These are phyloP conservation scores for Ustanciosporium gigantosporum DNA, from an alignment of 1,284 basidiomycete species.

Conservation along the genomic window DNA sequence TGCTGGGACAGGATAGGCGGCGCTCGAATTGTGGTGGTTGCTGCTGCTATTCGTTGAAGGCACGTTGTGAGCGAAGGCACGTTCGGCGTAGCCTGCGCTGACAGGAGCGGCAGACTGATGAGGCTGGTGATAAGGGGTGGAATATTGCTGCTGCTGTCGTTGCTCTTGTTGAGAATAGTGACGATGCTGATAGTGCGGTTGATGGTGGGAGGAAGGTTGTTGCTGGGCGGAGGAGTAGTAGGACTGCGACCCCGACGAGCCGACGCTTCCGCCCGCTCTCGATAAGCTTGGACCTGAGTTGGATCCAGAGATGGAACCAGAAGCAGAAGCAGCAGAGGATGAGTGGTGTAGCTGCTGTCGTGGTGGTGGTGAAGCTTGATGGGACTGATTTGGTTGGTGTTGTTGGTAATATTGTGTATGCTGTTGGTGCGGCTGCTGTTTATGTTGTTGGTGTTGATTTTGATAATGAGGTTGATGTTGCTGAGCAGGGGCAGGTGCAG, in stretches of 20 bases:
- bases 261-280: constrained; percentile 22
- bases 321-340: not conserved
- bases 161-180: constrained; percentile 12
- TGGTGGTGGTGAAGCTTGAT: not conserved
- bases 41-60: not conserved
- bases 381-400: not conserved
- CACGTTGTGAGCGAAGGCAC: not conserved
- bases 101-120: not conserved
- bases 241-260: constrained; percentile 30
- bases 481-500: not conserved
- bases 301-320: constrained; percentile 7
- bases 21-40: not conserved
- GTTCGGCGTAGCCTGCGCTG: constrained; percentile 10
- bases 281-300: constrained; percentile 10
- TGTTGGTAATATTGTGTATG: not conserved
- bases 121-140: not conserved
- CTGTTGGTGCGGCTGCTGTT: not conserved
- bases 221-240: constrained; percentile 20
- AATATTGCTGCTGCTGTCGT: constrained; percentile 4
- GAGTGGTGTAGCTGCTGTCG: not conserved
- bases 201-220: not conserved
- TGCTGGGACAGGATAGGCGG: constrained; percentile 8
- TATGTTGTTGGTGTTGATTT: not conserved
- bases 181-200: constrained; percentile 3
- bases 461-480: not conserved